Base-by-base conservation (phyloP, 2,329 filamentous ascomycete genomes). In the Ophiostoma piceae region DNA sequence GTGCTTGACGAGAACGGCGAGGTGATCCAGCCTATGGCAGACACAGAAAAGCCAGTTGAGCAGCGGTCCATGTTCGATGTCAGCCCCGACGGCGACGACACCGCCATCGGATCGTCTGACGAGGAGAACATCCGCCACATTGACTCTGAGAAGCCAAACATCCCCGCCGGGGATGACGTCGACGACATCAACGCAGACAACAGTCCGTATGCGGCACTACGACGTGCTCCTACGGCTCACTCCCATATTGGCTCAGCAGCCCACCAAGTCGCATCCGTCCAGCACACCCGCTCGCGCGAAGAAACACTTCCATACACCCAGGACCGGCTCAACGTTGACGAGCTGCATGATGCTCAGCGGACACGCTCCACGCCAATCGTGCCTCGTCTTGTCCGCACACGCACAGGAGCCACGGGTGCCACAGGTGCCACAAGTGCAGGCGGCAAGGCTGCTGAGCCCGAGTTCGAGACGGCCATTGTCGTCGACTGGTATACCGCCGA, bases 1-100 rank as follows among this genome's bases (percentile, higher is more conserved):
- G 64, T 66, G n/a, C 11, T 43, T 71, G 62, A 67, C 9, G 57
- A 96, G 90, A 67, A 87, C 89, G 57, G 91, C 19, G n/a, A 66
- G n/a, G n/a, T 12, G 14, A 12, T 92, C 75, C 79, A 90, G 90
- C 16, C 43, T 22, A 11, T 2, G 1, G 5, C 60, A 35, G 8
- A 14, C 37, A 3, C 22, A 3, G 19, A 89, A 72, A 88, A 92
- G 75, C 62, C 72, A 71, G 66, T 1, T 54, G 72, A 67, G 69
- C 67, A 65, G 62, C 68, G 41, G n/a, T 68, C 29, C 26, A 64
- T 57, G 62, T 60, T 37, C 19, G 60, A 65, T n/a, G 62, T 39
- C 35, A 22, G 32, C n/a, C 35, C 32, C 41, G 22, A 29, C 35
- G 12, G 22, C 41, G 65, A 70, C n/a, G n/a, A n/a, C 4, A 19